Evolutionary conservation across 345 rosid species (phyloP), one percentile per base, ranked within the genome.

Genomic region (Nephelium lappaceum): DNA sequence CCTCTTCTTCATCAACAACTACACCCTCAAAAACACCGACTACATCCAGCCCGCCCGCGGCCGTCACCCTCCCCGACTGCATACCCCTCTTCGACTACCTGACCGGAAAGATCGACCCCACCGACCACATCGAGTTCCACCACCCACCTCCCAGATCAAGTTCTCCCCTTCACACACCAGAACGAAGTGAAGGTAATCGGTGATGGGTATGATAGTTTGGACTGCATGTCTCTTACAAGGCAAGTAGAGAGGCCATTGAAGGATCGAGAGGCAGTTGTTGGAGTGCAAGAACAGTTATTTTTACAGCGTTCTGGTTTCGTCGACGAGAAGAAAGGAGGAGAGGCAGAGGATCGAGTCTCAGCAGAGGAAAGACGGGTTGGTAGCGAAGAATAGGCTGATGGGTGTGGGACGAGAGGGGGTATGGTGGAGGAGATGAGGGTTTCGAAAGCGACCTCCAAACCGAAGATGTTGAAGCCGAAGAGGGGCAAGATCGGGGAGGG

Each of bases 281-380:
- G 87, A 90, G 80, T 90, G 98, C 43, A 91, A 86, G 77, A 91
- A 89, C 72, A 83, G 86, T 76, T 98, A 96, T 78, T 96, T 96
- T 76, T 88, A 91, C 31, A 82, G 94, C 39, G 97, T 91, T 2
- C 78, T 96, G 24, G 95, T 91, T 47, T 91, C 90, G 21, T 84
- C 97, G 19, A 96, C 94, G 9, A 90, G 88, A 78, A 87, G 98
- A 24, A 98, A 91, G 43, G 97, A 93, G 83, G 99, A 96, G 77
- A 81, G 93, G 78, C 97, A 91, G 86, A 94, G 94, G 76, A 80
- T 94, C n/a, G 98, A 93, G 77, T 89, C 93, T 61, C 97, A 94
- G 77, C 97, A 91, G 86, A 86, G 99, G 84, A 96, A 96, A 84
- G 98, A 96, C 60, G 99, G 99, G 2, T 85, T 94, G 74, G 98